Base-by-base conservation (phyloP, 352 stramenopile species). In the Pythium sp. region DNA sequence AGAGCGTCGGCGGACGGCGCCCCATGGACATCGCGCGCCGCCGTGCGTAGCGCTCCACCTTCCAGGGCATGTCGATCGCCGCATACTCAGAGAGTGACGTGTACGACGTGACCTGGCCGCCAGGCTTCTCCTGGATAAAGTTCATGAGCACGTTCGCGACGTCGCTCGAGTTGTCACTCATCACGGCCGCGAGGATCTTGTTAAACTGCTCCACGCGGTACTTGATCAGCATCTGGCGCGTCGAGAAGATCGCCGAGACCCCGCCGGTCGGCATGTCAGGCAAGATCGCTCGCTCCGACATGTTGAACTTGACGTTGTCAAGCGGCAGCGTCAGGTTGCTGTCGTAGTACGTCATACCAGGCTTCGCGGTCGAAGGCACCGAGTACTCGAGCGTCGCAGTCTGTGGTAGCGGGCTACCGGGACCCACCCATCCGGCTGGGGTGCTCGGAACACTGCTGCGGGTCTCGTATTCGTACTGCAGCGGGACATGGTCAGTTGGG, bases 91-190 rank as follows among this genome's bases (percentile, higher is more conserved):
- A 83, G 53, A 93, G 73, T 47, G 74, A 87, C 62, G 86, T 89
- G 73, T 93, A 93, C 55, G 75, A 78, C 55, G 77, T 77, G n/a
- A 71, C 66, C 55, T 82, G 80, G 1, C 73, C 74, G 46, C 79
- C 84, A 0, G 86, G 86, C 30, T 89, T 90, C 67, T 93, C 83
- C 65, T 93, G 83, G 61, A 93, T 91, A 57, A 93, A 92, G 55
- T 83, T 84, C 76, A 83, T 87, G 41, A 93, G 76, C 68, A 86
- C 59, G n/a, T 71, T 79, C 22, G 82, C 79, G 61, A 93, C 86
- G 7, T 78, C 70, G 18, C 67, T 75, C 6, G 80, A 89, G 49
- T 74, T 78, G 70, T 91, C 83, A 55, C 81, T 87, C 71, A 93
- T 79, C 24, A 87, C 84, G 3, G 86, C 86, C 1, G 84, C 82